A percentile compares a stretch with the other conserved stretches of the same genome.
These are phyloP conservation scores for Mimosa pudica DNA, from an alignment of 306 rosid genomes.

Conservation along the genomic window DNA sequence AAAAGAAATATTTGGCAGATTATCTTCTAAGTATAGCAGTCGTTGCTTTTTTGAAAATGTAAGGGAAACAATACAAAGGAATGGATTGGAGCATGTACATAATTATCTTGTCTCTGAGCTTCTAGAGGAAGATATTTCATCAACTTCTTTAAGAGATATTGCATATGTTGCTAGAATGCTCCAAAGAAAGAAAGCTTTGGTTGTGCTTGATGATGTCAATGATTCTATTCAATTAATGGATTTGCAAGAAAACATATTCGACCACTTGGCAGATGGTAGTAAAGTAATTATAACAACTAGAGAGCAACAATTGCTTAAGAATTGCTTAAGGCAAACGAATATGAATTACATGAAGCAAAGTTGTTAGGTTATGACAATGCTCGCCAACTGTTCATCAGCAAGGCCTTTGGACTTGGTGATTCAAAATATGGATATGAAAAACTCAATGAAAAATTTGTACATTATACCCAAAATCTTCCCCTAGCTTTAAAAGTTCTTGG, in stretches of 20 bases:
- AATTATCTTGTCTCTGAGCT: not conserved
- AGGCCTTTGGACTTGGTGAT: not conserved
- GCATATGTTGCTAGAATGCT: not conserved
- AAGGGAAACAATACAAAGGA: not conserved
- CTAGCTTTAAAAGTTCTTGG: not conserved
- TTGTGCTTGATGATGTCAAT: slow-evolving; percentile 11
- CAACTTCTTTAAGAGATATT: too few species aligned
- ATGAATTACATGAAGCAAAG: not conserved
- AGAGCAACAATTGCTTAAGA: not conserved
- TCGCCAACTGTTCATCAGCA: not conserved
- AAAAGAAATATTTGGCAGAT: not conserved
- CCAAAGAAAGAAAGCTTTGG: not conserved
- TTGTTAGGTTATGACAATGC: not conserved
- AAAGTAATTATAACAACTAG: slow-evolving; percentile 15
- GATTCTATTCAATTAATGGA: not conserved
- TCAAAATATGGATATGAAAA: not conserved
- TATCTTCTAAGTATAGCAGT: not conserved
- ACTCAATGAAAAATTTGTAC: not conserved
- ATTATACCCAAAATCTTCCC: not conserved
- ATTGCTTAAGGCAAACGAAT: not conserved
- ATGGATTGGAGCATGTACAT: not conserved
- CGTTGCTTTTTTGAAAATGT: not conserved
- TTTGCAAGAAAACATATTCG: not conserved
- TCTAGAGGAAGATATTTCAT: too few species aligned
- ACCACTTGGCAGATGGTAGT: not conserved